phyloP scores from a whole-genome alignment of 2,329 filamentous ascomycete genomes.

The Thielaviopsis cerberus region DNA sequence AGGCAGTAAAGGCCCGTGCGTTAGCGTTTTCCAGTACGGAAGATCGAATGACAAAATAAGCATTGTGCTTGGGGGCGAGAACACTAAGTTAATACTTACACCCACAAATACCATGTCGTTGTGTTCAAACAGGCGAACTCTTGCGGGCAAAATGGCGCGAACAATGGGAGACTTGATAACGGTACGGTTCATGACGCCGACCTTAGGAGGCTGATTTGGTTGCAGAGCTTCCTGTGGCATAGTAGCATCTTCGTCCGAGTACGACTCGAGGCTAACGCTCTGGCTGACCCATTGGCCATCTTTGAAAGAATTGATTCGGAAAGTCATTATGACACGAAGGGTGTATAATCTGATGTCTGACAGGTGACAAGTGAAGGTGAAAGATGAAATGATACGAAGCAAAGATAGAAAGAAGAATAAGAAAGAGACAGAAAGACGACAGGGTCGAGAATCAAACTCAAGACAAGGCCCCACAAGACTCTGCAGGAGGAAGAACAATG shows the following conservation, averaged over 20 bases:
- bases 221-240: slow-evolving; percentile 17
- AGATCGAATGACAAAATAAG: background rate
- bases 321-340: slow-evolving; percentile 20
- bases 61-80: background rate
- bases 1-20: background rate
- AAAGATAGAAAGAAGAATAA: background rate
- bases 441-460: background rate
- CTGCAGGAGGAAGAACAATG: background rate
- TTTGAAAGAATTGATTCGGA: slow-evolving; percentile 35
- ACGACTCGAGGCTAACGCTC: slow-evolving; percentile 27
- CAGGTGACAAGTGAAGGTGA: background rate
- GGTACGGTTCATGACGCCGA: slow-evolving; percentile 63
- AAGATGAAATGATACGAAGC: background rate
- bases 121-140: slow-evolving; percentile 46
- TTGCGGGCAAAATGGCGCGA: slow-evolving; percentile 62
- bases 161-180: slow-evolving; percentile 57
- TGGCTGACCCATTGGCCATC: slow-evolving; percentile 39
- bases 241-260: slow-evolving; percentile 16
- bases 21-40: background rate
- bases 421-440: background rate
- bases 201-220: slow-evolving; percentile 27
- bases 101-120: slow-evolving; percentile 82
- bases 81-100: slow-evolving; percentile 30
- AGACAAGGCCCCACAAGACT: background rate
- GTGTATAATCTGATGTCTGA: background rate